A percentile compares a stretch with the other conserved stretches of the same genome.
These are phyloP conservation scores for Shiraia sp. DNA, from an alignment of 2,329 filamentous ascomycete species.

Conservation along the genomic window DNA sequence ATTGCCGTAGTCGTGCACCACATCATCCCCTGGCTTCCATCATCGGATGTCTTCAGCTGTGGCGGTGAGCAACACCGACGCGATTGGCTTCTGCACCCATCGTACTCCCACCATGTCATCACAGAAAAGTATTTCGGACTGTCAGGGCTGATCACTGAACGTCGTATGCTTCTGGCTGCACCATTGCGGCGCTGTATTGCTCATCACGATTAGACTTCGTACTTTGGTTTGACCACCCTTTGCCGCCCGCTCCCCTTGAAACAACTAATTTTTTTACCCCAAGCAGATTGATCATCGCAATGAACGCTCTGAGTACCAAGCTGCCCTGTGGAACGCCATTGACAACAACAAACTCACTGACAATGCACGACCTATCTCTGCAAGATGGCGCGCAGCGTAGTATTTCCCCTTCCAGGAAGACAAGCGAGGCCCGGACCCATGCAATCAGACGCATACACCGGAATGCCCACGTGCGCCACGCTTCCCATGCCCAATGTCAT, in stretches of 20 bases:
- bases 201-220: too few species aligned
- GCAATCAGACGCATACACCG: conserved; percentile 14
- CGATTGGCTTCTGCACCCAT: conserved; percentile 27
- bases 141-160: too few species aligned
- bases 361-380: conserved; percentile 28
- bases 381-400: conserved; percentile 18
- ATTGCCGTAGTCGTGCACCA: conserved; percentile 25
- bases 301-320: too few species aligned
- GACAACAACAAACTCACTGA: conserved; percentile 8
- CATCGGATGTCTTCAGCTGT: conserved; percentile 19
- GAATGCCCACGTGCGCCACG: conserved; percentile 16
- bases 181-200: too few species aligned
- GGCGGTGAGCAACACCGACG: conserved; percentile 31
- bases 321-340: conserved; percentile 6
- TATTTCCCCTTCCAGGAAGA: conserved; percentile 18
- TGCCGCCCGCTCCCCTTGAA: too few species aligned
- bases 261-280: too few species aligned
- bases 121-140: too few species aligned
- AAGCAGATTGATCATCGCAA: too few species aligned
- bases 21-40: conserved; percentile 21
- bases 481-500: conserved; percentile 17
- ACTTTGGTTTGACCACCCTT: too few species aligned
- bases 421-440: too few species aligned
- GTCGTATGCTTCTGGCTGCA: too few species aligned
- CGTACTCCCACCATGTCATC: conserved; percentile 13